These are phyloP conservation scores for Rhodamnia argentea DNA, from an alignment of 345 rosid species.

Conservation along the genomic window DNA sequence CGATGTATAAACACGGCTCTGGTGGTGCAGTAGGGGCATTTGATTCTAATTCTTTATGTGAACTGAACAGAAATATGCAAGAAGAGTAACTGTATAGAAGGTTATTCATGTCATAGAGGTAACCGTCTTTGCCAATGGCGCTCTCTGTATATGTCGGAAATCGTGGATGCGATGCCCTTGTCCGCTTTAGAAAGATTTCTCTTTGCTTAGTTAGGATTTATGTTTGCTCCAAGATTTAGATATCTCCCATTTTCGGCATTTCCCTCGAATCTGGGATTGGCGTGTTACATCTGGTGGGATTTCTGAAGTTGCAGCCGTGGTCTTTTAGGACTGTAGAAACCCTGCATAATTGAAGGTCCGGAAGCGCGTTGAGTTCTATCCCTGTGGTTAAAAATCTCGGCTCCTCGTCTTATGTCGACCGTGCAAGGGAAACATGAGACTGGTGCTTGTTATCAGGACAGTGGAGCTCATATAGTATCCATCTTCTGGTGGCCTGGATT, in stretches of 20 bases:
- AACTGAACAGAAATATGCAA: neutral
- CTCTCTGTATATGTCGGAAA: neutral
- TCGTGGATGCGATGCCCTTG: neutral
- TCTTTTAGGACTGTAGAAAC: neutral
- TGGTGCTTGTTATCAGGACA: neutral
- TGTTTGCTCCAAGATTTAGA: neutral
- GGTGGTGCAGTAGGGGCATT: neutral
- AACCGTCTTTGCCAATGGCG: neutral
- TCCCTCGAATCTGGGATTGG: neutral
- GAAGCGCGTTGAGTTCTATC: neutral
- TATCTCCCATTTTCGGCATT: neutral
- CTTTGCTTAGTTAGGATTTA: neutral
- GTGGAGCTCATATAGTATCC: neutral
- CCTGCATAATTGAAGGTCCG: neutral
- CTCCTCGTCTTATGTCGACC: neutral
- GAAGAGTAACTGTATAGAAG: neutral
- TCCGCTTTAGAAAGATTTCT: neutral
- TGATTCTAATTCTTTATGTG: neutral
- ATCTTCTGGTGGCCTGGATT: neutral
- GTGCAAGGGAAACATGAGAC: neutral
- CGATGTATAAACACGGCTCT: neutral
- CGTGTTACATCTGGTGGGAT: neutral
- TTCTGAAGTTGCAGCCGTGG: neutral
- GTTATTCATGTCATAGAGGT: neutral
- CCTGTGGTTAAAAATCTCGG: neutral